Evolutionary conservation across 345 rosid species (phyloP).

Genomic region (Rhodamnia argentea): DNA sequence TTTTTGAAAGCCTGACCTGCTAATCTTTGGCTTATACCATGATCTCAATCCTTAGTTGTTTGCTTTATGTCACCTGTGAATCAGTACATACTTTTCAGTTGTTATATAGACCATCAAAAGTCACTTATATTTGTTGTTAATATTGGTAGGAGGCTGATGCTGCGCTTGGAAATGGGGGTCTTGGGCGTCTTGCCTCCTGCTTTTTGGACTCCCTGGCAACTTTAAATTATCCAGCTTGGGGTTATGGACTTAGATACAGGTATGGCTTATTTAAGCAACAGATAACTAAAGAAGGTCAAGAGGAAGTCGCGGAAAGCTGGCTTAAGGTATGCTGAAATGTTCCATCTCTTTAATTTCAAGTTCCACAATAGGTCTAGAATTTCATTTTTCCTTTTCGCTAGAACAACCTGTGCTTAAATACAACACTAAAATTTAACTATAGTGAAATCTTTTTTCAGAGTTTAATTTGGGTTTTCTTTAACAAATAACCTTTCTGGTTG

Average conservation of each 20-base stretch:
- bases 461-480: neutral
- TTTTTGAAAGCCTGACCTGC: neutral
- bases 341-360: neutral
- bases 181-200: constrained; percentile 42
- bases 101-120: neutral
- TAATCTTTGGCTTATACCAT: neutral
- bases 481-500: neutral
- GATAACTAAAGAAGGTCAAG: constrained; percentile 41
- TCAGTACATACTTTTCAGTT: neutral
- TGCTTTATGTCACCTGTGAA: neutral
- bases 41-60: neutral
- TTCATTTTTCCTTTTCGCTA: neutral
- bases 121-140: neutral
- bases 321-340: constrained; percentile 26
- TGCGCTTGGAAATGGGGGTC: constrained; percentile 43
- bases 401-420: neutral
- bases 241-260: constrained; percentile 41
- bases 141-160: constrained; percentile 31
- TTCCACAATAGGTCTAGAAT: neutral
- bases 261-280: constrained; percentile 42
- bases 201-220: constrained; percentile 47
- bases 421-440: neutral
- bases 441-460: neutral
- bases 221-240: constrained; percentile 46
- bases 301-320: constrained; percentile 49